These are phyloP conservation scores for Lachancea sp. DNA, from an alignment of 805 yeast species.

Conservation along the genomic window DNA sequence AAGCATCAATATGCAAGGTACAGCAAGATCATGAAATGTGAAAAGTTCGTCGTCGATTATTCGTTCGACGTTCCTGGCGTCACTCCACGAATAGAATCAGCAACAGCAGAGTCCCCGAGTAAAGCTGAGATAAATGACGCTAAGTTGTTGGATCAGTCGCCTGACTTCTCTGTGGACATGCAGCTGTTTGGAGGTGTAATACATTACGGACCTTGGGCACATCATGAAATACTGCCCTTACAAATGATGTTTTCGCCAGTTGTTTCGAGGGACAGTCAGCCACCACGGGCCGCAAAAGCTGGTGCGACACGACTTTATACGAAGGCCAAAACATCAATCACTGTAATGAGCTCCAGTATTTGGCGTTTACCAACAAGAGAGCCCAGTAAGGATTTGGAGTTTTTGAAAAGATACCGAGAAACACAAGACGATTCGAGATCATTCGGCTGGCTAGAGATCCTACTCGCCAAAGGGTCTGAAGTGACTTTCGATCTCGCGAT, in stretches of 20 bases:
- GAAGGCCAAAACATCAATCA: slow-evolving; percentile 48
- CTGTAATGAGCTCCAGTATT: slow-evolving; percentile 57
- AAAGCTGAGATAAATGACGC: slow-evolving; percentile 38
- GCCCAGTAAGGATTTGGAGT: slow-evolving; percentile 62
- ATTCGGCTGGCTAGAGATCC: slow-evolving; percentile 89
- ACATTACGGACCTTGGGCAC: slow-evolving; percentile 95
- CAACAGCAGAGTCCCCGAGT: slow-evolving; percentile 29
- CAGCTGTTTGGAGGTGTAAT: slow-evolving; percentile 54
- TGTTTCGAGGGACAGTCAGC: slow-evolving; percentile 48
- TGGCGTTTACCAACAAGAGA: slow-evolving; percentile 81
- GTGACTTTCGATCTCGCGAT: slow-evolving; percentile 43
- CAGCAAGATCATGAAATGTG: slow-evolving; percentile 60
- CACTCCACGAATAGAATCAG: slow-evolving; percentile 39
- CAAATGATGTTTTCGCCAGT: slow-evolving; percentile 65
- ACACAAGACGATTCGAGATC: slow-evolving; percentile 46
- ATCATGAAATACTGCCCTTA: slow-evolving; percentile 65
- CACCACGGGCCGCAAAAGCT: slow-evolving; percentile 36
- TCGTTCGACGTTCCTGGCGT: slow-evolving; percentile 69
- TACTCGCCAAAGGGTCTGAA: slow-evolving; percentile 48
- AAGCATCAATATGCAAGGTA: slow-evolving; percentile 77
- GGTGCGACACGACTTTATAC: slow-evolving; percentile 53
- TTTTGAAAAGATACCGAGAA: slow-evolving; percentile 29
- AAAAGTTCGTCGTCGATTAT: slow-evolving; percentile 47
- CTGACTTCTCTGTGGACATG: slow-evolving; percentile 56
- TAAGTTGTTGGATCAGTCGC: slow-evolving; percentile 53